phyloP scores from a whole-genome alignment of 2,329 filamentous ascomycete genomes.

The Neofusicoccum parvum region DNA sequence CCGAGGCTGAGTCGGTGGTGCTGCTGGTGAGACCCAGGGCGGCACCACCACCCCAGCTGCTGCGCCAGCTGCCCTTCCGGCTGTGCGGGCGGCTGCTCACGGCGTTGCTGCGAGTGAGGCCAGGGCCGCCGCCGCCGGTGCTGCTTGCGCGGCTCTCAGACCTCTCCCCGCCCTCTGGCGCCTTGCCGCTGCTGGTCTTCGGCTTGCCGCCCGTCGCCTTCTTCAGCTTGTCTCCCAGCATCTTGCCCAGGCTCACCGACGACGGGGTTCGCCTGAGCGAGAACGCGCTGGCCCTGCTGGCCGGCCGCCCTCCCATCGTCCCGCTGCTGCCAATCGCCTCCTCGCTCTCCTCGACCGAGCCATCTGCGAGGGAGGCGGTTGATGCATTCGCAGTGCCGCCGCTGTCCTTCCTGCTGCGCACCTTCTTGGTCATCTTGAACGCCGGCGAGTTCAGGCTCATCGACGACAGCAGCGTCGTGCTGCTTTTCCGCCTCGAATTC shows the following conservation, averaged over 20 bases:
- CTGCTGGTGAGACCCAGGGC: neutral
- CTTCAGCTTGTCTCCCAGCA: neutral
- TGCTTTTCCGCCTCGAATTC: conserved; percentile 1
- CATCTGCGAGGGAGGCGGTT: no score
- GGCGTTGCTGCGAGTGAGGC: neutral
- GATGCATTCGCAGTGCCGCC: no score
- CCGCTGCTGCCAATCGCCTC: no score
- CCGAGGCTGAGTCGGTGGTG: neutral
- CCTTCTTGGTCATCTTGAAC: neutral
- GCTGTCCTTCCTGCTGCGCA: neutral
- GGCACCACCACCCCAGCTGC: neutral
- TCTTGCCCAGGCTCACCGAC: neutral
- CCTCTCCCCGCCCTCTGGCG: neutral
- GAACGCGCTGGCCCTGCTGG: neutral
- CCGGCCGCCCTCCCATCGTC: neutral
- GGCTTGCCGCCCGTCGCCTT: neutral
- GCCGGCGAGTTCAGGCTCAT: neutral
- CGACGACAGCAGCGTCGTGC: neutral
- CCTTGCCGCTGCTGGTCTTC: neutral
- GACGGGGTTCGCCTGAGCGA: neutral
- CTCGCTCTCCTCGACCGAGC: no score
- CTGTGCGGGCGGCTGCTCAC: neutral
- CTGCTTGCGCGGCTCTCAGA: neutral
- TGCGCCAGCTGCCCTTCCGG: neutral
- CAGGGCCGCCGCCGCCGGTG: neutral